Percentiles rank a stretch among this genome's conserved stretches.
These are phyloP conservation scores for Rhizoctonia solani DNA, from an alignment of 1,284 basidiomycete species.

Conservation along the genomic window DNA sequence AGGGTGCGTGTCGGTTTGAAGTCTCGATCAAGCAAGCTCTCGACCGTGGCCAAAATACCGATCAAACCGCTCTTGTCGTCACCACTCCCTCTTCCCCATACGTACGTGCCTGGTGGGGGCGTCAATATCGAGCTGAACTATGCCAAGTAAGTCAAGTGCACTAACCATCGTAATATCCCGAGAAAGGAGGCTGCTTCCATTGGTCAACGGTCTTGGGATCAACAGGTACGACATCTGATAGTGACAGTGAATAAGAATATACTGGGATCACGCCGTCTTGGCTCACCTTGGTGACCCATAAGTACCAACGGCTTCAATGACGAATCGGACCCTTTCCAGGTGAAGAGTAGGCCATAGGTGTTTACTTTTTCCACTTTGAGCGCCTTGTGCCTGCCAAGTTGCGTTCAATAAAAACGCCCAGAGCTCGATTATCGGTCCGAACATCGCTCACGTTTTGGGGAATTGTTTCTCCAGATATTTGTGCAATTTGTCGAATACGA, in stretches of 20 bases:
- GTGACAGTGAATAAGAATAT: not conserved
- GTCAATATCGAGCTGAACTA: conserved; percentile 25
- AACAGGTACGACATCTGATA: conserved; percentile 61
- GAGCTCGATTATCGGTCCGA: not conserved
- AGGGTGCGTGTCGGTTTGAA: conserved; percentile 60
- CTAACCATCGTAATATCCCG: conserved; percentile 64
- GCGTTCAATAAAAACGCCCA: not conserved
- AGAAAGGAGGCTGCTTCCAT: conserved; percentile 67
- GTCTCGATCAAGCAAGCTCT: conserved; percentile 56
- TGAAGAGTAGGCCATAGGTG: conserved; percentile 66
- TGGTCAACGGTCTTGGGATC: conserved; percentile 55
- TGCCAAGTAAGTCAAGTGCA: conserved; percentile 28
- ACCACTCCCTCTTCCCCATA: conserved; percentile 66
- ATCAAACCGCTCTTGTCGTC: conserved; percentile 69
- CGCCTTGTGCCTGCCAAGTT: conserved; percentile 52
- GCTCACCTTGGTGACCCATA: conserved; percentile 67
- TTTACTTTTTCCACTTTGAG: conserved; percentile 62
- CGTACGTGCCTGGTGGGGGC: conserved; percentile 49
- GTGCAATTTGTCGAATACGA: conserved; percentile 46
- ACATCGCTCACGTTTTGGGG: conserved; percentile 44
- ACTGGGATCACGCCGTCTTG: conserved; percentile 5
- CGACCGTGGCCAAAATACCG: conserved; percentile 59
- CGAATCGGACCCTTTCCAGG: conserved; percentile 61
- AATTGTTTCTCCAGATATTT: conserved; percentile 47
- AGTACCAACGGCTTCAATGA: conserved; percentile 67